These are phyloP conservation scores for Backusella tarrabulga DNA, from an alignment of 192 early-diverging fungal genomes.

Conservation along the genomic window DNA sequence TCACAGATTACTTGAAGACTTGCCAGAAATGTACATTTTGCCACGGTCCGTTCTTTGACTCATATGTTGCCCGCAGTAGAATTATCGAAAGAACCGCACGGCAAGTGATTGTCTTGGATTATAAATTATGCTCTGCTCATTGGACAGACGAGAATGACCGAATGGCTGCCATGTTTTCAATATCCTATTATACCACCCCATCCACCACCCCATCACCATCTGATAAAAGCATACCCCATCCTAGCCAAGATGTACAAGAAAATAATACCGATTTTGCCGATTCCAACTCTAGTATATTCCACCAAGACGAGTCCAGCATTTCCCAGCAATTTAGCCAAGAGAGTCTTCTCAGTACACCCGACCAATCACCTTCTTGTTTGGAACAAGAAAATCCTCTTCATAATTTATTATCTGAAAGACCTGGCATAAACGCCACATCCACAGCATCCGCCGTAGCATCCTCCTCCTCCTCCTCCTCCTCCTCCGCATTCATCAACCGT, in stretches of 20 bases:
- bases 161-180: slow-evolving; percentile 55
- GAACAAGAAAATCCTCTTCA: not conserved
- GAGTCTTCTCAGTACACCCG: not conserved
- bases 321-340: slow-evolving; percentile 3
- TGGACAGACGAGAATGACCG: slow-evolving; percentile 75
- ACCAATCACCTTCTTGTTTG: not conserved
- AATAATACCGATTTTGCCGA: not conserved
- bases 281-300: not conserved
- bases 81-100: slow-evolving; percentile 59
- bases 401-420: slow-evolving; percentile 1
- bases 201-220: not conserved
- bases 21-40: slow-evolving; percentile 71
- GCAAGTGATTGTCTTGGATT: slow-evolving; percentile 59
- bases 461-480: not conserved
- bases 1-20: slow-evolving; percentile 65
- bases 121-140: slow-evolving; percentile 71
- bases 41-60: slow-evolving; percentile 76
- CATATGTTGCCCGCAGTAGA: slow-evolving; percentile 53
- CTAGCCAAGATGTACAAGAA: not conserved
- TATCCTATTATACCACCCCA: not conserved
- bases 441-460: not conserved
- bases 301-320: not conserved
- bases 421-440: not conserved
- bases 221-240: not conserved
- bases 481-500: not conserved